Evolutionary conservation across 192 early-diverging fungal genomes (phyloP).

Genomic region (Allomyces macrogynus): DNA sequence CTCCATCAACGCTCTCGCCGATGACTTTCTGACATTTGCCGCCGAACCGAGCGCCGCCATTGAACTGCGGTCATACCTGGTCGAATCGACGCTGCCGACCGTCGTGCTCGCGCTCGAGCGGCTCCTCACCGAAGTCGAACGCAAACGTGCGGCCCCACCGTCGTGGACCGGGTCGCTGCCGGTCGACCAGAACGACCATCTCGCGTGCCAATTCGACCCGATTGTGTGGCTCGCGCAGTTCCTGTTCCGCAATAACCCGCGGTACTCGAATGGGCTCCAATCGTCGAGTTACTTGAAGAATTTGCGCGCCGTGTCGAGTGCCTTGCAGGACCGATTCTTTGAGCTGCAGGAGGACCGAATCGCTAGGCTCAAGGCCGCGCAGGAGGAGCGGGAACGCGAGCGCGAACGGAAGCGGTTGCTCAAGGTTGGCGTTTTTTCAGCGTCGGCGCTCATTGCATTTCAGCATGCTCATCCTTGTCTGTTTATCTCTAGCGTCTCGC

Average conservation of each 20-base stretch:
- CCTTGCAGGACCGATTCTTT: conserved; percentile 19
- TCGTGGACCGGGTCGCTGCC: neutral
- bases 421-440: conserved; percentile 1
- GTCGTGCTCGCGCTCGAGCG: conserved; percentile 22
- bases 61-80: conserved; percentile 21
- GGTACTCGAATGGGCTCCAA: conserved; percentile 16
- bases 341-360: conserved; percentile 17
- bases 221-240: conserved; percentile 18
- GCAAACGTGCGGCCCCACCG: neutral
- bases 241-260: conserved; percentile 32
- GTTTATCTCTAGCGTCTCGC: neutral
- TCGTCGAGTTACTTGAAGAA: conserved; percentile 16
- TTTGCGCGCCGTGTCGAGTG: conserved; percentile 10
- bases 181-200: neutral
- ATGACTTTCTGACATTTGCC: too few relatives aligned
- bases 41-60: conserved; percentile 3
- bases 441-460: too few relatives aligned
- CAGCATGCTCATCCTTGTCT: too few relatives aligned
- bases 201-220: neutral
- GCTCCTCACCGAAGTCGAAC: conserved; percentile 16
- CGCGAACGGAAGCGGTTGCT: conserved; percentile 13
- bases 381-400: conserved; percentile 17
- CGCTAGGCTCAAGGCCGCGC: conserved; percentile 16
- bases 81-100: conserved; percentile 25
- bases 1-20: too few relatives aligned